A percentile compares a stretch with the other conserved stretches of the same genome.
phyloP scores from a whole-genome alignment of 106 monocot species.

The Apostasia shenzhenica region DNA sequence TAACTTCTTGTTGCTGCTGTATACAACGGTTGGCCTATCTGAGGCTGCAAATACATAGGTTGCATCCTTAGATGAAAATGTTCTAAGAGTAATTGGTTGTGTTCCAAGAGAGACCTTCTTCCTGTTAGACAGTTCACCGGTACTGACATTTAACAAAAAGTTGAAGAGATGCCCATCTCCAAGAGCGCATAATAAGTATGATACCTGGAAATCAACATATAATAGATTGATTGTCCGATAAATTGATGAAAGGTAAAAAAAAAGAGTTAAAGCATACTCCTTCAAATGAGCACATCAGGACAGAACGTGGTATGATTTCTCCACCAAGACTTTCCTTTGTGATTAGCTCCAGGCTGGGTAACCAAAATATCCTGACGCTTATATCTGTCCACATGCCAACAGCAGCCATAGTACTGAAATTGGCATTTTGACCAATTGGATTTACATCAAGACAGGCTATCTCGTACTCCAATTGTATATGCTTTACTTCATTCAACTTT shows the following conservation, averaged over 20 bases:
- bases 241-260: background rate
- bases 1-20: constrained; percentile 97
- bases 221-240: background rate
- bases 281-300: constrained; percentile 88
- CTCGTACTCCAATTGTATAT: constrained; percentile 78
- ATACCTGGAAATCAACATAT: constrained; percentile 31
- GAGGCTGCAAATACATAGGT: constrained; percentile 96
- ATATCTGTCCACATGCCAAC: constrained; percentile 99
- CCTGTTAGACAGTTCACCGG: constrained; percentile 66
- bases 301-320: constrained; percentile 95
- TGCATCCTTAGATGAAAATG: constrained; percentile 87
- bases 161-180: constrained; percentile 96
- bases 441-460: constrained; percentile 98
- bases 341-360: constrained; percentile 65
- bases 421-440: constrained; percentile 70
- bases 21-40: constrained; percentile 95
- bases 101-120: constrained; percentile 97
- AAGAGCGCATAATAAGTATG: constrained; percentile 93
- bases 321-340: constrained; percentile 85
- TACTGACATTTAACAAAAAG: constrained; percentile 58
- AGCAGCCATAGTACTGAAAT: constrained; percentile 59
- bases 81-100: constrained; percentile 93
- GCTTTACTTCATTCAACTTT: constrained; percentile 74
- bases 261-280: constrained; percentile 46
- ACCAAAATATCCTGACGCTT: constrained; percentile 84